Conservation (phyloP, 1,284 basidiomycete genomes). For the Tilletia walkeri region DNA sequence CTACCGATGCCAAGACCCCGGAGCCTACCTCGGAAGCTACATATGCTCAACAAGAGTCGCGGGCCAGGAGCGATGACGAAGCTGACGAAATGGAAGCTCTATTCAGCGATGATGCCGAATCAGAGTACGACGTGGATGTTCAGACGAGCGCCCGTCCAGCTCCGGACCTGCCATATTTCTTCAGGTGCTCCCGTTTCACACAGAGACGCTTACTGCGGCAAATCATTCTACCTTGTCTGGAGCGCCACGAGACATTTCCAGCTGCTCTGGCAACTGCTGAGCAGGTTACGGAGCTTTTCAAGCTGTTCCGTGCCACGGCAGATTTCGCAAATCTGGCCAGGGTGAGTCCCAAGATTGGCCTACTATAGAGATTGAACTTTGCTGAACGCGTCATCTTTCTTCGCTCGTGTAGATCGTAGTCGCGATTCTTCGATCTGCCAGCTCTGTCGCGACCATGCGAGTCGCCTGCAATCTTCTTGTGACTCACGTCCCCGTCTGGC, state of each 20-base stretch:
- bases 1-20: neutral
- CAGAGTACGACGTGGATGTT: slow-evolving; percentile 6
- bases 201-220: neutral
- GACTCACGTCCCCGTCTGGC: neutral
- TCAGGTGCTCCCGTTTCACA: slow-evolving; percentile 14
- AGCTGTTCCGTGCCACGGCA: neutral
- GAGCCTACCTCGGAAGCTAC: neutral
- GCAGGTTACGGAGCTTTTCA: neutral
- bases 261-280: neutral
- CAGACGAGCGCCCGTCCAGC: no score
- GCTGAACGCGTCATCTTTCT: no score
- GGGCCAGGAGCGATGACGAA: slow-evolving; percentile 13
- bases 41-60: neutral
- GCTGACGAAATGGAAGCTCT: neutral
- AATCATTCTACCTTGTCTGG: neutral
- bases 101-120: slow-evolving; percentile 15
- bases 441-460: neutral
- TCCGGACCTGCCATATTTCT: neutral
- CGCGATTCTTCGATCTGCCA: no score
- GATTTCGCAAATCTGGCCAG: neutral
- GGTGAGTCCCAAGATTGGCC: neutral
- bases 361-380: no score
- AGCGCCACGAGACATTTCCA: neutral
- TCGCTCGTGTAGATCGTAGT: no score
- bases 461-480: neutral